Conservation (phyloP, 2,329 filamentous ascomycete species). For the Gremmenia infestans region DNA sequence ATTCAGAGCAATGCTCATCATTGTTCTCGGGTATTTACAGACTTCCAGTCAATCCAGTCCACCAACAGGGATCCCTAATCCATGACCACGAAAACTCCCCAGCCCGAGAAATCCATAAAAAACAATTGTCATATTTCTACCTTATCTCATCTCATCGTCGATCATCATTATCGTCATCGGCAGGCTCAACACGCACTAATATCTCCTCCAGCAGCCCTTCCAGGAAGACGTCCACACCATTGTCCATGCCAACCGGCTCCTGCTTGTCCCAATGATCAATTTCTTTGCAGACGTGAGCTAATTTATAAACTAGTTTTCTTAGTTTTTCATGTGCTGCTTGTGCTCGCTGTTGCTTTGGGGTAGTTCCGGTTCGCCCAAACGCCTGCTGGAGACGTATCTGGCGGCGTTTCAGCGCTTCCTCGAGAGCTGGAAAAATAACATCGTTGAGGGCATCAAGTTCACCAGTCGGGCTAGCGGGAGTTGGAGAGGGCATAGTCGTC, state of each 20-base stretch:
- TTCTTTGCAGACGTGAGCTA: constrained; percentile 78
- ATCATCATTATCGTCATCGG: constrained; percentile 41
- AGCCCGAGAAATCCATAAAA: neutral
- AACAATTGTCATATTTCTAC: neutral
- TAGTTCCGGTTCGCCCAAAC: constrained; percentile 33
- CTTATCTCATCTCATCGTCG: constrained; percentile 15
- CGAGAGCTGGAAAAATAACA: constrained; percentile 88
- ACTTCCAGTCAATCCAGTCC: neutral
- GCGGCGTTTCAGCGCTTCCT: constrained; percentile 82
- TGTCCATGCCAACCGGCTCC: constrained; percentile 88
- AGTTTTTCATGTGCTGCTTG: constrained; percentile 77
- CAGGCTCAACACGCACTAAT: constrained; percentile 81
- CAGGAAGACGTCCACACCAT: constrained; percentile 80
- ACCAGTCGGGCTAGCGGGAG: constrained; percentile 53
- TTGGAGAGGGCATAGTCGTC: constrained; percentile 51
- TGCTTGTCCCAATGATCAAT: constrained; percentile 85
- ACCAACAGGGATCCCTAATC: neutral
- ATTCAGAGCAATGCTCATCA: neutral
- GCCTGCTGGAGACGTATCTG: constrained; percentile 49
- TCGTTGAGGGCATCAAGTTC: constrained; percentile 84
- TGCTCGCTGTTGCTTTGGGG: constrained; percentile 62
- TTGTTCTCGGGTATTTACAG: neutral
- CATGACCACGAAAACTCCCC: neutral
- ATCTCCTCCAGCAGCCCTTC: constrained; percentile 94
- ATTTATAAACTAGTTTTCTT: constrained; percentile 73